Evolutionary conservation across 2,329 filamentous ascomycete species (phyloP).

Genomic region (Pyricularia sp.): DNA sequence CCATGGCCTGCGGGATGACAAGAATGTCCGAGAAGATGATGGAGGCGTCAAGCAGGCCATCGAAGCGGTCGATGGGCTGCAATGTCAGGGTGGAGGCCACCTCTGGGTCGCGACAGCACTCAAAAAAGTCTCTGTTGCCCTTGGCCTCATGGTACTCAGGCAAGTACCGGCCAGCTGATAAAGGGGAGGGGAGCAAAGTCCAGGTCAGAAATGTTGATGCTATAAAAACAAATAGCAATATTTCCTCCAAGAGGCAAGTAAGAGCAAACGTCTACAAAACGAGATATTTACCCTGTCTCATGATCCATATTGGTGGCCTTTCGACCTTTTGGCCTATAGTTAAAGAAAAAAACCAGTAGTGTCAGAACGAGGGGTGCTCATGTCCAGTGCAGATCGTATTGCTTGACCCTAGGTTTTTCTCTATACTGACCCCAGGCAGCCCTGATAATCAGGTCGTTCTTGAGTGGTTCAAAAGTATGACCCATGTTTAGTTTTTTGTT

Average conservation of each 20-base stretch:
- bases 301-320: constrained; percentile 94
- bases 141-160: constrained; percentile 97
- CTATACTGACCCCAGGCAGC: constrained; percentile 70
- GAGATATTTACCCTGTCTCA: constrained; percentile 75
- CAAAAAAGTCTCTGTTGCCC: constrained; percentile 86
- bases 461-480: constrained; percentile 68
- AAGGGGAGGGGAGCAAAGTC: not conserved
- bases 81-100: constrained; percentile 89
- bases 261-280: constrained; percentile 5
- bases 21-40: constrained; percentile 99
- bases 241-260: not conserved
- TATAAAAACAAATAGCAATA: not conserved
- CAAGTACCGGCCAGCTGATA: constrained; percentile 82
- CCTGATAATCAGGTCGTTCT: constrained; percentile 87
- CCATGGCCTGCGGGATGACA: constrained; percentile 94
- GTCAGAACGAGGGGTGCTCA: not conserved
- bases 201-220: not conserved
- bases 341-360: not conserved
- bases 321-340: constrained; percentile 75
- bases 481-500: constrained; percentile 37
- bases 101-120: constrained; percentile 89
- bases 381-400: constrained; percentile 5
- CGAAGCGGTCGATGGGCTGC: constrained; percentile 88
- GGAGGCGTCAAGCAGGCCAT: constrained; percentile 83
- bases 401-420: constrained; percentile 10